A percentile compares a stretch with the other conserved stretches of the same genome.
Conservation (phyloP, 2,329 filamentous ascomycete genomes). For the Trichoderma brevicompactum region DNA sequence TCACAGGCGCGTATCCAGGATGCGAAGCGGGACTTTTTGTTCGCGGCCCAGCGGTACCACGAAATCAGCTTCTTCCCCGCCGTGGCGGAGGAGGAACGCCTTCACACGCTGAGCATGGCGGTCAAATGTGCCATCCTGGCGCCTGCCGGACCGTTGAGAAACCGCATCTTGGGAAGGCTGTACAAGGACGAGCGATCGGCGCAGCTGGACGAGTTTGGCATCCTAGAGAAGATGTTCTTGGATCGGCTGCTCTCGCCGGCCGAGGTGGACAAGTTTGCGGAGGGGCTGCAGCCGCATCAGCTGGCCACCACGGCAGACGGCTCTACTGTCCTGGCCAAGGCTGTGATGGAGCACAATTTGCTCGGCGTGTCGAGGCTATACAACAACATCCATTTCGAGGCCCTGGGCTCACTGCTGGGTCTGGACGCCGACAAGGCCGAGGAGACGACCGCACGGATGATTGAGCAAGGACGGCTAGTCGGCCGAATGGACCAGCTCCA, state of each 20-base stretch:
- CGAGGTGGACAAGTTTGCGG: constrained; percentile 87
- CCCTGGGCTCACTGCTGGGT: constrained; percentile 76
- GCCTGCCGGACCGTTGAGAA: constrained; percentile 84
- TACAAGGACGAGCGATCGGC: constrained; percentile 90
- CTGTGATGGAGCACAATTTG: constrained; percentile 94
- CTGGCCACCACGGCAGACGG: constrained; percentile 88
- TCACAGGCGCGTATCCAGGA: constrained; percentile 93
- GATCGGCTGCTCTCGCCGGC: constrained; percentile 78
- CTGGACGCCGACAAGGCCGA: constrained; percentile 82
- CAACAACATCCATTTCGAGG: constrained; percentile 75
- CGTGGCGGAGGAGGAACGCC: constrained; percentile 83
- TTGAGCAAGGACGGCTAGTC: constrained; percentile 86
- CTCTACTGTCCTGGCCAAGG: constrained; percentile 88
- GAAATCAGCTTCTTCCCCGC: constrained; percentile 76
- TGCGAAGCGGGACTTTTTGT: constrained; percentile 84
- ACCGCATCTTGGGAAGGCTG: constrained; percentile 76
- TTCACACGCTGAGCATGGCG: constrained; percentile 82
- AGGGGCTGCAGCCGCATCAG: constrained; percentile 82
- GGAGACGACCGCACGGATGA: constrained; percentile 90
- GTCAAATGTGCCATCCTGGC: constrained; percentile 92
- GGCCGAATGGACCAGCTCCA: constrained; percentile 96
- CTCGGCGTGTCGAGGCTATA: constrained; percentile 82
- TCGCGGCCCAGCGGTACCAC: constrained; percentile 87
- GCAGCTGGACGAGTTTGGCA: constrained; percentile 77
- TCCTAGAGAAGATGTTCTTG: constrained; percentile 97